Conservation (phyloP, 2,329 filamentous ascomycete species). For the Colletotrichum sp. region DNA sequence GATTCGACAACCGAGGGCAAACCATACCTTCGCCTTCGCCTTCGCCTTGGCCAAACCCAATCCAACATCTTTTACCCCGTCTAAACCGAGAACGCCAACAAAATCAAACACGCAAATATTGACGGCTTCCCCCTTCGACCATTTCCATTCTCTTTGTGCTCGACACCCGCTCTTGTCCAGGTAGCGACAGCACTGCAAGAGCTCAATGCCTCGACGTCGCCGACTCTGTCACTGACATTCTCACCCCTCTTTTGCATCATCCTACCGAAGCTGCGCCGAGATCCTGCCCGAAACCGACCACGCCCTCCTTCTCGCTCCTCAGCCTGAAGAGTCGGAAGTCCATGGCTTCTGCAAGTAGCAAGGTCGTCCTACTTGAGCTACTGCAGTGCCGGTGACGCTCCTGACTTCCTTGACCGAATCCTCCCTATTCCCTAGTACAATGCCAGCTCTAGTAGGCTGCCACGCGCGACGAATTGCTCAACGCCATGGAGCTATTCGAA, state of each 20-base stretch:
- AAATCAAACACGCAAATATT: background rate
- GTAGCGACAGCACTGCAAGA: background rate
- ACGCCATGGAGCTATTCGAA: background rate
- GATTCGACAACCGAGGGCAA: conserved; percentile 9
- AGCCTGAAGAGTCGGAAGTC: background rate
- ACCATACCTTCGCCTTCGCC: background rate
- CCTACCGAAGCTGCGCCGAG: background rate
- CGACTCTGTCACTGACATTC: conserved; percentile 2
- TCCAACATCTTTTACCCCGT: background rate
- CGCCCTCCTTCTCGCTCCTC: background rate
- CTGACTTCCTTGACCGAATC: background rate
- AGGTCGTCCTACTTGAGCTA: conserved; percentile 14
- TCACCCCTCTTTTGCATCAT: background rate
- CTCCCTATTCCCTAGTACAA: background rate
- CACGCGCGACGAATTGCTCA: conserved; percentile 10
- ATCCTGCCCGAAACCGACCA: background rate
- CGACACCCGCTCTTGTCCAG: background rate
- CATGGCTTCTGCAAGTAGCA: conserved; percentile 16
- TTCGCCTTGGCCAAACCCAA: conserved; percentile 6
- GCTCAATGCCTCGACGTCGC: conserved; percentile 19
- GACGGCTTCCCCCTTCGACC: background rate
- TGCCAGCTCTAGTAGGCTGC: conserved; percentile 5
- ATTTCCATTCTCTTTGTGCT: background rate
- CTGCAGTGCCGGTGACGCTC: conserved; percentile 15
- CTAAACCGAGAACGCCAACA: background rate